phyloP scores from a whole-genome alignment of 1,284 basidiomycete species.

The Hypsizygus ulmarius region DNA sequence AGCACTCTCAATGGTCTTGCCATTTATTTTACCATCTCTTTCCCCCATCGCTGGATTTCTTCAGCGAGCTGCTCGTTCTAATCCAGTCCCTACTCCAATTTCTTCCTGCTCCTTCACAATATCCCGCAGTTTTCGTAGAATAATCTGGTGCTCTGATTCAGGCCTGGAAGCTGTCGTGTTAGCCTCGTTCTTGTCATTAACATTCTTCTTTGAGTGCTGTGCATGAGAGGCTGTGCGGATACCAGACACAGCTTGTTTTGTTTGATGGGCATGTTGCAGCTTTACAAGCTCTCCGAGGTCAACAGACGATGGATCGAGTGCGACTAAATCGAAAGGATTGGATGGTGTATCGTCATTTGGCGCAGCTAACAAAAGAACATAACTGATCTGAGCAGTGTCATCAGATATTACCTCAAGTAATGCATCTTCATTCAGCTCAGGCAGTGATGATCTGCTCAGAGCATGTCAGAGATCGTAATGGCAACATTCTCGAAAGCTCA shows the following conservation, averaged over 20 bases:
- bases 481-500: not conserved
- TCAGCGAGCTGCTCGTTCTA: conserved; percentile 4
- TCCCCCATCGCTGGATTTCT: not conserved
- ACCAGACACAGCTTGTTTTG: conserved; percentile 17
- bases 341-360: not conserved
- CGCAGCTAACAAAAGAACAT: not conserved
- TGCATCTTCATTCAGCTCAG: conserved; percentile 2
- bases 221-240: conserved; percentile 5
- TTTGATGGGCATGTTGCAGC: conserved; percentile 17
- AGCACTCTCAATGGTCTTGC: not conserved
- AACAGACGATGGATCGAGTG: conserved; percentile 2
- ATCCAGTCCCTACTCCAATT: conserved; percentile 9
- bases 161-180: not conserved
- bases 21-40: not conserved
- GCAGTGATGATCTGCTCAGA: not conserved
- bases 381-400: not conserved
- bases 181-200: not conserved
- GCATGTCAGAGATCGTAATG: not conserved
- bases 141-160: conserved; percentile 1
- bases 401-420: conserved; percentile 6
- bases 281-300: conserved; percentile 14
- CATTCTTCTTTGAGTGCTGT: not conserved
- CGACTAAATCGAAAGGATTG: not conserved
- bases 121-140: conserved; percentile 8
- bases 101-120: conserved; percentile 11